These are phyloP conservation scores for Raffaelea albimanens DNA, from an alignment of 2,329 filamentous ascomycete genomes.

Conservation along the genomic window DNA sequence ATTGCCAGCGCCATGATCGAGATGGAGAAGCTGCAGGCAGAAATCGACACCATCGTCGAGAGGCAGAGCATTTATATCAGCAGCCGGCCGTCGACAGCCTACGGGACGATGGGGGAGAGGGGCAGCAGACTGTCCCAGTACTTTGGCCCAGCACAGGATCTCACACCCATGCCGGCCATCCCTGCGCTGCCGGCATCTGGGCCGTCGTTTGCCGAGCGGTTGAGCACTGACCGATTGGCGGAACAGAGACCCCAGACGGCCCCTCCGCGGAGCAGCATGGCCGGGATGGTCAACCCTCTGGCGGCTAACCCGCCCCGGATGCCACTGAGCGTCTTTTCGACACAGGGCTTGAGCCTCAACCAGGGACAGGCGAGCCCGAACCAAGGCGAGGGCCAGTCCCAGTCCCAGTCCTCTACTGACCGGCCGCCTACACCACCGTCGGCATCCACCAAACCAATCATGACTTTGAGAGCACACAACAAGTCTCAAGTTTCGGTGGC, in stretches of 20 bases:
- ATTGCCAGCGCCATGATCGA: conserved; percentile 50
- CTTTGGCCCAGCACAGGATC: conserved; percentile 23
- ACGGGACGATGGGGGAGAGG: conserved; percentile 26
- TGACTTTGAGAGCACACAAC: not conserved
- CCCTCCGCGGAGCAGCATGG: conserved; percentile 12
- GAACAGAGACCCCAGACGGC: conserved; percentile 24
- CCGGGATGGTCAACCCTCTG: too few relatives aligned
- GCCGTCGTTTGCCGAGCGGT: conserved; percentile 47
- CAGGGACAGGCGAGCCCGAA: too few relatives aligned
- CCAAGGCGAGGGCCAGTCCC: too few relatives aligned
- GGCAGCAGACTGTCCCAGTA: conserved; percentile 1
- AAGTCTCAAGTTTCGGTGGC: conserved; percentile 2
- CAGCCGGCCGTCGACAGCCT: conserved; percentile 43
- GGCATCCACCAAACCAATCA: too few relatives aligned
- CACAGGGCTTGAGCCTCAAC: not conserved
- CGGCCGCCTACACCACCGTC: not conserved
- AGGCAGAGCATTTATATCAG: conserved; percentile 47
- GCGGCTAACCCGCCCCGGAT: too few relatives aligned
- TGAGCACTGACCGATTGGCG: conserved; percentile 39
- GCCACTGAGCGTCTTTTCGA: too few relatives aligned
- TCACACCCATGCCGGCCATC: conserved; percentile 43
- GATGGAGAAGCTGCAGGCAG: conserved; percentile 46
- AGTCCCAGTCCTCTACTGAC: not conserved
- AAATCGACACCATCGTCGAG: conserved; percentile 52
- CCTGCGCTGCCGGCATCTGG: conserved; percentile 47